Evolutionary conservation across 2,329 filamentous ascomycete genomes (phyloP).

Genomic region (Acarospora socialis): DNA sequence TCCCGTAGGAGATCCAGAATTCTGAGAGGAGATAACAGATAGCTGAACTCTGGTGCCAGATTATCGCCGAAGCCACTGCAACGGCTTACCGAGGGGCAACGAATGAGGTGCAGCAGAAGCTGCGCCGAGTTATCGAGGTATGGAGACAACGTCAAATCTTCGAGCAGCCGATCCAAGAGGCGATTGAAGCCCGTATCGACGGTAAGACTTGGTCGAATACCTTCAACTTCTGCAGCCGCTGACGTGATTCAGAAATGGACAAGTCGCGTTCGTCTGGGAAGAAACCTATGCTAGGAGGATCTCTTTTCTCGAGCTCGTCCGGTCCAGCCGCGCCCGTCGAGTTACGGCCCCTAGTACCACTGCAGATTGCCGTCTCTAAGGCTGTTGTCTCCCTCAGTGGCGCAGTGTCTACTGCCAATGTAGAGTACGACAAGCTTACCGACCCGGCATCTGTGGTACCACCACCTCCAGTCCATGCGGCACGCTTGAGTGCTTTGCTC

Average conservation of each 20-base stretch:
- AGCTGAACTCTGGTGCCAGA: slow-evolving; percentile 22
- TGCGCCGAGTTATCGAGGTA: slow-evolving; percentile 81
- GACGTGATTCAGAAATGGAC: slow-evolving; percentile 36
- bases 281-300: slow-evolving; percentile 48
- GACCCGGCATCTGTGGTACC: slow-evolving; percentile 55
- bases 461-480: slow-evolving; percentile 79
- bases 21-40: slow-evolving; percentile 1
- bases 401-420: slow-evolving; percentile 54
- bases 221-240: slow-evolving; percentile 30
- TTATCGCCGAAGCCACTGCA: slow-evolving; percentile 80
- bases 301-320: slow-evolving; percentile 50
- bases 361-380: slow-evolving; percentile 62
- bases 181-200: slow-evolving; percentile 64
- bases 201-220: slow-evolving; percentile 37
- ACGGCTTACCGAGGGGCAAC: slow-evolving; percentile 83
- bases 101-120: slow-evolving; percentile 72
- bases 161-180: slow-evolving; percentile 61
- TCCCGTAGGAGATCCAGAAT: slow-evolving; percentile 36
- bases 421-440: slow-evolving; percentile 73
- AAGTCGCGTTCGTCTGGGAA: slow-evolving; percentile 37
- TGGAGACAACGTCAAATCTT: slow-evolving; percentile 85
- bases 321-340: slow-evolving; percentile 54
- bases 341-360: slow-evolving; percentile 57
- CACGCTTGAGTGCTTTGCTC: slow-evolving; percentile 74
- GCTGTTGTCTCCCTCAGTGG: slow-evolving; percentile 53